Base-by-base conservation (phyloP, 106 monocot genomes). In the Ottelia alismoides region DNA sequence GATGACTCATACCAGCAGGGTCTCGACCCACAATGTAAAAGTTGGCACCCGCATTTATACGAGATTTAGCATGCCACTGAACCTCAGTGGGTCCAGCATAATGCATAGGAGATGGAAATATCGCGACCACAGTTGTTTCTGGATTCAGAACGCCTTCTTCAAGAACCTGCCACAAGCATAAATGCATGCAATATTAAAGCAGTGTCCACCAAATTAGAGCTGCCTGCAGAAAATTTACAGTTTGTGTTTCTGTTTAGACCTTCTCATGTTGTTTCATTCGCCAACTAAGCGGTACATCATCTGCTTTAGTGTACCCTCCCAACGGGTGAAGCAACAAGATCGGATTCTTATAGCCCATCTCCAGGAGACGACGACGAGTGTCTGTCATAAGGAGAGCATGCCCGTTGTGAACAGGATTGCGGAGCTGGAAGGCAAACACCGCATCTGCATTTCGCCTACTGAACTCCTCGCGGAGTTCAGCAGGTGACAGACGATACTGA, bases 21-120 rank as follows among this genome's bases (percentile, higher is more conserved):
- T 93, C 92, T 56, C 92, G 79, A 17, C 92, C 92, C 28, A 93
- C 92, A 55, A 93, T 93, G 66, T 93, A 93, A 56, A 93, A 93
- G 48, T 93, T 87, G 21, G 92, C 92, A 64, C 92, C 92, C 0
- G 92, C 92, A 69, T 93, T 93, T 62, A 87, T 83, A 0, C 92
- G 68, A 32, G 92, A 50, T 49, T 93, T 93, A 10, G 92, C 92
- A 65, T 93, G 92, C 92, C 92, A 93, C 59, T 93, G 92, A 55
- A 93, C 92, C 65, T 93, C 92, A 46, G 92, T 87, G 25, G 92
- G 92, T 2, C 92, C 92, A 0, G 92, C 92, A 57, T 93, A 93
- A 63, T 80, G 92, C 92, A 93, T 93, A 11, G 92, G 92, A 29
- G 92, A 93, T 3, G 92, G 92, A 47, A 93, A 93, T 28, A 93